A percentile compares a stretch with the other conserved stretches of the same genome.
These are phyloP conservation scores for Mrakia hoshinonis DNA, from an alignment of 768 basidiomycete genomes.

Conservation along the genomic window DNA sequence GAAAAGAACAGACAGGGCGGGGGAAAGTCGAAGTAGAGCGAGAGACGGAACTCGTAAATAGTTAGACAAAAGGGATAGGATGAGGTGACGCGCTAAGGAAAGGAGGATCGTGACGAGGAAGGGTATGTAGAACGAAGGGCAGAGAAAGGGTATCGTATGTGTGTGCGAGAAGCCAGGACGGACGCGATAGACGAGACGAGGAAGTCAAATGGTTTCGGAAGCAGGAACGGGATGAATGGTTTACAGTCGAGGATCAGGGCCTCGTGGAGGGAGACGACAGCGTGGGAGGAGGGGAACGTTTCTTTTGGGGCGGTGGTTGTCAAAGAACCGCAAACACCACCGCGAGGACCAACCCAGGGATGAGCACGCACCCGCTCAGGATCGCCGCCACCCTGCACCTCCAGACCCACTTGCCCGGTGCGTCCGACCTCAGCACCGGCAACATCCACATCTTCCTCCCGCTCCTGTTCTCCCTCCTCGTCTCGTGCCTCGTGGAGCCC, in stretches of 20 bases:
- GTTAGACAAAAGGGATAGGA: background rate
- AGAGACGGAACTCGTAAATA: background rate
- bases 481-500: background rate
- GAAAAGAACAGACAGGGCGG: too few relatives aligned
- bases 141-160: background rate
- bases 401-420: conserved; percentile 26
- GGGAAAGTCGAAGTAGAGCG: too few relatives aligned
- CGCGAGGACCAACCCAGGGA: conserved; percentile 26
- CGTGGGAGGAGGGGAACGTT: background rate
- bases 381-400: conserved; percentile 28
- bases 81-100: background rate
- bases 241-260: background rate
- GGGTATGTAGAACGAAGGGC: background rate
- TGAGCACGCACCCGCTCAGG: conserved; percentile 24
- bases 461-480: background rate
- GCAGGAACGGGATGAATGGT: background rate
- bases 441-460: conserved; percentile 20
- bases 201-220: too few relatives aligned
- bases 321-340: conserved; percentile 26
- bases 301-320: background rate
- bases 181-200: background rate
- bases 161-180: background rate
- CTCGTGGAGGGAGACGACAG: background rate
- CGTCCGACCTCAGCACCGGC: conserved; percentile 19
- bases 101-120: background rate